Percentiles rank a stretch among this genome's conserved stretches.
Evolutionary conservation across 345 rosid species (phyloP).

Genomic region (Draba incana): DNA sequence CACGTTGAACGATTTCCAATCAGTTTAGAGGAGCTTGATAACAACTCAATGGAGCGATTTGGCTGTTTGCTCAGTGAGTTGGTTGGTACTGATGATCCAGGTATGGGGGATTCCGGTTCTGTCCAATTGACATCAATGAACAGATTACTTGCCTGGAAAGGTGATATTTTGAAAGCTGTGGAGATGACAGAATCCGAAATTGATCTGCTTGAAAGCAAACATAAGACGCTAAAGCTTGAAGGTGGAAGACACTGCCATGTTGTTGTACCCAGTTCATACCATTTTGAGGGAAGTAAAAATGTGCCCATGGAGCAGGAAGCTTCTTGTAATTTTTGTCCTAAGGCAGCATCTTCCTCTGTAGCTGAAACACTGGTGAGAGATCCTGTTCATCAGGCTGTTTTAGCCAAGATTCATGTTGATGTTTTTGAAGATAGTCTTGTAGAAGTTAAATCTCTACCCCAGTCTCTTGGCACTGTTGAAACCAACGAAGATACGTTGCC

Average conservation of each 20-base stretch:
- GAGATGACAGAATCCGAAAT: conserved; percentile 85
- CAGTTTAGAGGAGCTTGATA: conserved; percentile 76
- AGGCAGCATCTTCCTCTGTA: conserved; percentile 50
- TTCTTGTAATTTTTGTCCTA: conserved; percentile 48
- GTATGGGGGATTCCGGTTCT: conserved; percentile 61
- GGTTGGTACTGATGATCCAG: conserved; percentile 66
- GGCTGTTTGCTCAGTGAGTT: conserved; percentile 63
- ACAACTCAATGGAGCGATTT: conserved; percentile 53
- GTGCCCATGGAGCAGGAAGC: conserved; percentile 38
- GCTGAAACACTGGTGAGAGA: conserved; percentile 41
- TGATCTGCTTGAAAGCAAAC: conserved; percentile 83
- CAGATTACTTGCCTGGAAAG: conserved; percentile 67
- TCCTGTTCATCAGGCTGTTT: conserved; percentile 45
- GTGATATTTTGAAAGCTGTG: conserved; percentile 65
- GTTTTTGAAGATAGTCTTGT: conserved; percentile 64
- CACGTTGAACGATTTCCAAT: conserved; percentile 55
- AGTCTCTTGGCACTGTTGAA: conserved; percentile 34
- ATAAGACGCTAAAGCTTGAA: conserved; percentile 53
- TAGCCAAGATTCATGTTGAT: conserved; percentile 46
- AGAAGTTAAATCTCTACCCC: conserved; percentile 62
- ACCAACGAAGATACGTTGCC: conserved; percentile 38
- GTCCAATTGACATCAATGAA: conserved; percentile 55
- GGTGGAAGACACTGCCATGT: conserved; percentile 40
- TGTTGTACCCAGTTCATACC: conserved; percentile 37
- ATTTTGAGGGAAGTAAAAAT: conserved; percentile 41